Evolutionary conservation across 2,329 filamentous ascomycete species (phyloP).

Genomic region (Aspergillus sp.): DNA sequence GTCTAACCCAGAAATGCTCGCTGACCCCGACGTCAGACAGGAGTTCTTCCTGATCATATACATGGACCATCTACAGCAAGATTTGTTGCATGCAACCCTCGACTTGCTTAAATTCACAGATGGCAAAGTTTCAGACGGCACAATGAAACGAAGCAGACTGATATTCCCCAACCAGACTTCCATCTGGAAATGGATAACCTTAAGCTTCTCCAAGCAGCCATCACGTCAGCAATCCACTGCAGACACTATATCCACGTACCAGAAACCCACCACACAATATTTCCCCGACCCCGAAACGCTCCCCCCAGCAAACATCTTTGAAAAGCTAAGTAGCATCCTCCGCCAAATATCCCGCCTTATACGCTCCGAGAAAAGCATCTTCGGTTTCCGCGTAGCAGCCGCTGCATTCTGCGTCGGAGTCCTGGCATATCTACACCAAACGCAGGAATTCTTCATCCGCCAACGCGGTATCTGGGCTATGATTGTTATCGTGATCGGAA

Average conservation of each 20-base stretch:
- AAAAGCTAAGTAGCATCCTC: conserved; percentile 55
- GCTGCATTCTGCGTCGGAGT: conserved; percentile 66
- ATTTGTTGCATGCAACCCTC: conserved; percentile 52
- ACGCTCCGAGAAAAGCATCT: conserved; percentile 57
- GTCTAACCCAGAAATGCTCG: conserved; percentile 1
- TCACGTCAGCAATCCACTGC: conserved; percentile 12
- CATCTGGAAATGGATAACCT: conserved; percentile 53
- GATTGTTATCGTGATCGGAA: conserved; percentile 65
- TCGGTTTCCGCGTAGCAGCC: conserved; percentile 63
- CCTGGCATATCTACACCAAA: conserved; percentile 56
- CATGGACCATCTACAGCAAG: conserved; percentile 60
- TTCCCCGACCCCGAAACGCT: conserved; percentile 62
- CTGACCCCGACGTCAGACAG: conserved; percentile 31
- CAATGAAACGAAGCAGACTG: conserved; percentile 53
- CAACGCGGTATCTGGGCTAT: conserved; percentile 69
- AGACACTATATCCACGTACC: conserved; percentile 44
- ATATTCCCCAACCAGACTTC: conserved; percentile 57
- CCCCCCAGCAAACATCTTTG: conserved; percentile 53
- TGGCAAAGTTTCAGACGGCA: conserved; percentile 54
- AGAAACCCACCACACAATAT: conserved; percentile 37
- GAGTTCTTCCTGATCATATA: conserved; percentile 58
- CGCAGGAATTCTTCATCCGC: conserved; percentile 59
- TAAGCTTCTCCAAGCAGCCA: conserved; percentile 8
- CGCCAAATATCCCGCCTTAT: conserved; percentile 53
- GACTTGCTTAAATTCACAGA: conserved; percentile 62